Evolutionary conservation across 139 green algal genomes (phyloP).

Genomic region (Tetradesmus lagerheimii): DNA sequence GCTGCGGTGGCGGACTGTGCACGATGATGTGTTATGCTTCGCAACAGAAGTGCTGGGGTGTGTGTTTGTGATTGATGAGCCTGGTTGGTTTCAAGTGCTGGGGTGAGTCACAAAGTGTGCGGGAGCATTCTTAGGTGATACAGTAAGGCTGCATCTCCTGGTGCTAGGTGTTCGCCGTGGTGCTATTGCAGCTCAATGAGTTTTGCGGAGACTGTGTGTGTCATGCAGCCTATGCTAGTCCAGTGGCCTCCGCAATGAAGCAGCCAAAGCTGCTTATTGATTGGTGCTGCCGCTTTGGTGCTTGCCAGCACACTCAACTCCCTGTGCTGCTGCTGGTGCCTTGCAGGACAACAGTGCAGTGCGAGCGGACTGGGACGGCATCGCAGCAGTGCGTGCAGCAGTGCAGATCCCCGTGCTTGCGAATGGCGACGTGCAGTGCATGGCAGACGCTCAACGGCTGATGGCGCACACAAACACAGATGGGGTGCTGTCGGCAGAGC

Average conservation of each 20-base stretch:
- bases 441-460: constrained; percentile 76
- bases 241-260: too few relatives aligned
- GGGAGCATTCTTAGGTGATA: too few relatives aligned
- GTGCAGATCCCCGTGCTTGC: constrained; percentile 83
- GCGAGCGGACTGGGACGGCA: constrained; percentile 87
- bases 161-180: too few relatives aligned
- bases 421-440: constrained; percentile 90
- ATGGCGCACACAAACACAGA: constrained; percentile 86
- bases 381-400: constrained; percentile 77
- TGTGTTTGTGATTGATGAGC: too few relatives aligned
- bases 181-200: too few relatives aligned
- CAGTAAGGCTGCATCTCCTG: too few relatives aligned
- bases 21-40: too few relatives aligned
- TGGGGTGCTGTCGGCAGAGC: constrained; percentile 90
- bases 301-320: background rate
- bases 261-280: background rate
- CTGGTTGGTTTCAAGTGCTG: too few relatives aligned
- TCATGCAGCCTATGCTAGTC: too few relatives aligned
- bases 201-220: too few relatives aligned
- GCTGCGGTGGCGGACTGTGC: background rate
- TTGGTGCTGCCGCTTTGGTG: background rate
- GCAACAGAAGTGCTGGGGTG: too few relatives aligned
- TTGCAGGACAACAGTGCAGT: constrained; percentile 23
- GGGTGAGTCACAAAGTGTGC: too few relatives aligned
- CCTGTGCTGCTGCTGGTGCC: constrained; percentile 10